Conservation (phyloP, 164 flowering plant species). For the Macadamia integrifolia region DNA sequence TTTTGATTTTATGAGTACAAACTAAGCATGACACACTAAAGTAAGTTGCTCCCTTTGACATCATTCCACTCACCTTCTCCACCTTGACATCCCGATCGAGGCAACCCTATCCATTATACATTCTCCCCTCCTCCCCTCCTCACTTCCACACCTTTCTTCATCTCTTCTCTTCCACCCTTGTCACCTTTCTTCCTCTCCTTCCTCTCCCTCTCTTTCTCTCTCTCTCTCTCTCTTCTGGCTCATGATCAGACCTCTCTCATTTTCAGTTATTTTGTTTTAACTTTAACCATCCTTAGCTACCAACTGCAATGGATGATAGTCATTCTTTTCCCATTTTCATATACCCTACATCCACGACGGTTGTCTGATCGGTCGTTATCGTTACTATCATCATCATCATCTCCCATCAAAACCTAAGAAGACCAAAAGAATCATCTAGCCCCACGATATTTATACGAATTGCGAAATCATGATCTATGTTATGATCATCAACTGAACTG, state of each 20-base stretch:
- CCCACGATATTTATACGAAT: no score
- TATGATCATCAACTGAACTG: no score
- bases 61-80: slow-evolving; percentile 82
- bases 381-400: neutral
- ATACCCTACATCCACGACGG: neutral
- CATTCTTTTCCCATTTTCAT: neutral
- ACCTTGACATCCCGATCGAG: slow-evolving; percentile 69
- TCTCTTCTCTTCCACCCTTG: no score
- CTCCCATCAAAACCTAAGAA: neutral
- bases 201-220: neutral
- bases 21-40: slow-evolving; percentile 71
- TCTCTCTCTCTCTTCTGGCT: neutral
- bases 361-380: no score
- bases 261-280: neutral
- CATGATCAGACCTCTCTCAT: neutral
- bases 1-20: slow-evolving; percentile 59
- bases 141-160: slow-evolving; percentile 10
- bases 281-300: no score
- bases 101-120: slow-evolving; percentile 35
- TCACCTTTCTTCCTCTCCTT: neutral
- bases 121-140: slow-evolving; percentile 11
- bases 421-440: no score
- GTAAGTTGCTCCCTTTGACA: slow-evolving; percentile 49
- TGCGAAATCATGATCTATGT: no score
- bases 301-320: no score